Conservation (phyloP, 192 early-diverging fungal species). For the Podila minutissima region DNA sequence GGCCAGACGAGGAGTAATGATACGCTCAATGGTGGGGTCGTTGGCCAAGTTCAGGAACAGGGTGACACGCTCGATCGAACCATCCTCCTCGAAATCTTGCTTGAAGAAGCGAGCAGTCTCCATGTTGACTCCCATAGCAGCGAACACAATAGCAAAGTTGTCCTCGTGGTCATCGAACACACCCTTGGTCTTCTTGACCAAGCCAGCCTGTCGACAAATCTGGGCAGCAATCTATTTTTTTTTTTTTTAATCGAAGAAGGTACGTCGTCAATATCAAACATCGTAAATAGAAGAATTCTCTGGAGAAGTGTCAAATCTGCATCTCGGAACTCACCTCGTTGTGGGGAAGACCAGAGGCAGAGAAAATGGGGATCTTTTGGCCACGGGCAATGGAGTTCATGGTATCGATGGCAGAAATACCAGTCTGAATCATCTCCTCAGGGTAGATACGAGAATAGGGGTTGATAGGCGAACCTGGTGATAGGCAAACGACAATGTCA, state of each 20-base stretch:
- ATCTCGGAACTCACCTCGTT: constrained; percentile 73
- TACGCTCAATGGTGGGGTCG: constrained; percentile 99
- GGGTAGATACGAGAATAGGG: constrained; percentile 99
- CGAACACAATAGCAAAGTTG: constrained; percentile 99
- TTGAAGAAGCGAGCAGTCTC: constrained; percentile 99
- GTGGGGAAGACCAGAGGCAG: constrained; percentile 96
- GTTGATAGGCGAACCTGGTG: constrained; percentile 92
- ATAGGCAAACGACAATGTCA: not conserved
- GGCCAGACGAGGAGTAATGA: constrained; percentile 98
- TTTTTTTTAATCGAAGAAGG: not conserved
- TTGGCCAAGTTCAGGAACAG: constrained; percentile 99
- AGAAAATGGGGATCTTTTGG: constrained; percentile 99
- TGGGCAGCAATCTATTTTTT: constrained; percentile 92
- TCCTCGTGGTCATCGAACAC: constrained; percentile 96
- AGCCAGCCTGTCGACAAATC: constrained; percentile 98
- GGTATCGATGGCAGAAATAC: constrained; percentile 98
- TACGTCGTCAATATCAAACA: constrained; percentile 1
- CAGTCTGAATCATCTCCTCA: constrained; percentile 99
- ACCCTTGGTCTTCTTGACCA: constrained; percentile 94
- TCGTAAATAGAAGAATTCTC: not conserved
- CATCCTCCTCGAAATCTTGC: constrained; percentile 99
- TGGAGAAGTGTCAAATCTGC: too few relatives aligned
- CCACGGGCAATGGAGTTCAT: constrained; percentile 99
- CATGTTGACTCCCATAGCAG: constrained; percentile 99
- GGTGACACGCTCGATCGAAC: constrained; percentile 97